phyloP scores from a whole-genome alignment of 352 stramenopile genomes.

The Blastocystis sp. region DNA sequence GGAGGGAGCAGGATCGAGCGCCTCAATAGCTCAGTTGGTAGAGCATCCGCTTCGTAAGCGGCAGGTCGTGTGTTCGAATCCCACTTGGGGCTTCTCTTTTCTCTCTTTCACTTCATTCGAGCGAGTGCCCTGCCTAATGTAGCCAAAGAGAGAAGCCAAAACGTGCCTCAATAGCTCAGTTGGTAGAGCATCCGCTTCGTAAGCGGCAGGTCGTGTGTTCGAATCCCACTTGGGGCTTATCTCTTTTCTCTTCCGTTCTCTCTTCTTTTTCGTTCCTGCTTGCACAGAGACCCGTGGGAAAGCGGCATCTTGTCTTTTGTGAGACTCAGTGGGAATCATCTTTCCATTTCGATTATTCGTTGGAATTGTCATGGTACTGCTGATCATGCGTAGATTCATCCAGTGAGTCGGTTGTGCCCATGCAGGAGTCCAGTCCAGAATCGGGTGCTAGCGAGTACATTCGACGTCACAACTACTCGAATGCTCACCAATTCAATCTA shows the following conservation, averaged over 20 bases:
- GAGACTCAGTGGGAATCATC: no score
- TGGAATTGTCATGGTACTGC: no score
- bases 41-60: conserved; percentile 70
- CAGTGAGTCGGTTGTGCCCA: neutral
- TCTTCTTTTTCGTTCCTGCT: neutral
- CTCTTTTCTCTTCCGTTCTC: neutral
- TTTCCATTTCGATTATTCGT: no score
- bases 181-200: conserved; percentile 70
- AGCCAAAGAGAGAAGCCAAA: neutral
- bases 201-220: conserved; percentile 70
- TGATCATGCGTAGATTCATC: no score
- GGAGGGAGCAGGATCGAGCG: neutral
- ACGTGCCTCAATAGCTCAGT: conserved; percentile 69
- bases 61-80: conserved; percentile 70
- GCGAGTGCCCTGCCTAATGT: neutral
- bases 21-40: conserved; percentile 70
- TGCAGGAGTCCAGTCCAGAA: neutral
- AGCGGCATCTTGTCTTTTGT: no score
- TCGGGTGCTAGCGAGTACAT: neutral
- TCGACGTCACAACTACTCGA: neutral
- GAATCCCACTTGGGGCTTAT: conserved; percentile 69
- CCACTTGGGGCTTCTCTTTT: conserved; percentile 68
- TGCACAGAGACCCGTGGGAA: no score
- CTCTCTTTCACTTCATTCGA: conserved; percentile 4
- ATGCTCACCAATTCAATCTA: conserved; percentile 5